A percentile compares a stretch with the other conserved stretches of the same genome.
phyloP scores from a whole-genome alignment of 164 flowering plant species.

The Malania oleifera region DNA sequence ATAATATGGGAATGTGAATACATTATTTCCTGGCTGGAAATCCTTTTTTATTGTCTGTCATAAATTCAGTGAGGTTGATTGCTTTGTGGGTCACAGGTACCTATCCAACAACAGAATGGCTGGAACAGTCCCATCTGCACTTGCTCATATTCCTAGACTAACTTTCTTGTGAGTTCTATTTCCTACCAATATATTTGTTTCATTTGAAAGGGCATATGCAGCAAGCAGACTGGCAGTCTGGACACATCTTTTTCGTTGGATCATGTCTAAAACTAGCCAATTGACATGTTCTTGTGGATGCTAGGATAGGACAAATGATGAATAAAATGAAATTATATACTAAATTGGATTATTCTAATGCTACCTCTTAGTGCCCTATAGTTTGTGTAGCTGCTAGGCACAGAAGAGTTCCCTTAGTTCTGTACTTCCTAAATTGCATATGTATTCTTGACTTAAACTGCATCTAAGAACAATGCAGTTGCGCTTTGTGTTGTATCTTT shows the following conservation, averaged over 20 bases:
- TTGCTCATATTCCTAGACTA: constrained; percentile 74
- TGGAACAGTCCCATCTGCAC: constrained; percentile 67
- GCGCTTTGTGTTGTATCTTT: too few relatives aligned
- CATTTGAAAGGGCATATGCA: neutral
- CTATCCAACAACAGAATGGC: constrained; percentile 90
- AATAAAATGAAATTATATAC: too few relatives aligned
- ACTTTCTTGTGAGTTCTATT: constrained; percentile 70
- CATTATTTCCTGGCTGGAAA: neutral
- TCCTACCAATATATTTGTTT: neutral
- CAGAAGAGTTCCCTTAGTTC: too few relatives aligned
- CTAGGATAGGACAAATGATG: too few relatives aligned
- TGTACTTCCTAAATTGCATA: too few relatives aligned
- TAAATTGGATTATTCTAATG: too few relatives aligned
- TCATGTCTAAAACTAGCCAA: neutral
- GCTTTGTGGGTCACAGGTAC: constrained; percentile 45
- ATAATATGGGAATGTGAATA: neutral
- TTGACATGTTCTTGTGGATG: neutral
- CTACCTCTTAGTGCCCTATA: too few relatives aligned
- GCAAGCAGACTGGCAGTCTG: neutral
- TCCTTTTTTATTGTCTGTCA: neutral
- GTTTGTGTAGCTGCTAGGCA: too few relatives aligned
- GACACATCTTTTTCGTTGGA: neutral
- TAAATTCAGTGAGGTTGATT: constrained; percentile 11
- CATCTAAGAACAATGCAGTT: too few relatives aligned
- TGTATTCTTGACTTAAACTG: too few relatives aligned